Conservation (phyloP, 23 red algal species). For the Chondrus crispus region DNA sequence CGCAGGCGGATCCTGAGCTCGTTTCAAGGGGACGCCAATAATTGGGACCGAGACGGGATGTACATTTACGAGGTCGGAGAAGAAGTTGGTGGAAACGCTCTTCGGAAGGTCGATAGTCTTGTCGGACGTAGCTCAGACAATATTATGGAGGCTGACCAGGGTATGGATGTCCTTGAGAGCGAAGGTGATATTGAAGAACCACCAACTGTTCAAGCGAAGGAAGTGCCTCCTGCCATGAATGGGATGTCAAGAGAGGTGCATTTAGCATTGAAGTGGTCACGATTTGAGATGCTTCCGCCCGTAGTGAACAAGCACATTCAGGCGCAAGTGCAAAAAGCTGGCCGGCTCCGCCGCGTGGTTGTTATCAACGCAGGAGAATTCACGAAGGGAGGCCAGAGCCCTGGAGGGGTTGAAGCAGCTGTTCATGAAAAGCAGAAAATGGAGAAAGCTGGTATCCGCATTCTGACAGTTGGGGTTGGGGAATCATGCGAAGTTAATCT, state of each 20-base stretch:
- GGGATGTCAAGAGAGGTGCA: slow-evolving; percentile 58
- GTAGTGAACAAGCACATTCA: slow-evolving; percentile 44
- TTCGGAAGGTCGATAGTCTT: slow-evolving; percentile 56
- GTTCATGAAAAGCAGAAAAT: slow-evolving; percentile 12
- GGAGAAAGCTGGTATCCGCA: slow-evolving; percentile 43
- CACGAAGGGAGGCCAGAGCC: slow-evolving; percentile 24
- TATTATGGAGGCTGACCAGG: neutral
- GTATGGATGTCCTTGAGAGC: neutral
- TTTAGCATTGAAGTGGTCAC: slow-evolving; percentile 51
- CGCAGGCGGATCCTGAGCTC: slow-evolving; percentile 47
- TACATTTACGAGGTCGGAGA: slow-evolving; percentile 68
- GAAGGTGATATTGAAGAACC: slow-evolving; percentile 40
- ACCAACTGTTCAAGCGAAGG: slow-evolving; percentile 42
- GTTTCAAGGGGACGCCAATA: slow-evolving; percentile 65
- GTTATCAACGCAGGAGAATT: slow-evolving; percentile 57
- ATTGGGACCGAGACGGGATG: slow-evolving; percentile 53
- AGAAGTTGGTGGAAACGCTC: slow-evolving; percentile 42
- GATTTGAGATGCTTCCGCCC: slow-evolving; percentile 62
- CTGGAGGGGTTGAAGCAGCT: slow-evolving; percentile 14
- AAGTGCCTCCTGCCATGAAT: slow-evolving; percentile 67
- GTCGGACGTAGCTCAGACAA: neutral
- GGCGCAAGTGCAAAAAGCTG: slow-evolving; percentile 25
- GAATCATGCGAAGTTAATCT: slow-evolving; percentile 1
- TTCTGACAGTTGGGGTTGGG: slow-evolving; percentile 49
- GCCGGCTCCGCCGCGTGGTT: slow-evolving; percentile 36